Base-by-base conservation (phyloP, 257 asterid species). In the Solanum piurae region DNA sequence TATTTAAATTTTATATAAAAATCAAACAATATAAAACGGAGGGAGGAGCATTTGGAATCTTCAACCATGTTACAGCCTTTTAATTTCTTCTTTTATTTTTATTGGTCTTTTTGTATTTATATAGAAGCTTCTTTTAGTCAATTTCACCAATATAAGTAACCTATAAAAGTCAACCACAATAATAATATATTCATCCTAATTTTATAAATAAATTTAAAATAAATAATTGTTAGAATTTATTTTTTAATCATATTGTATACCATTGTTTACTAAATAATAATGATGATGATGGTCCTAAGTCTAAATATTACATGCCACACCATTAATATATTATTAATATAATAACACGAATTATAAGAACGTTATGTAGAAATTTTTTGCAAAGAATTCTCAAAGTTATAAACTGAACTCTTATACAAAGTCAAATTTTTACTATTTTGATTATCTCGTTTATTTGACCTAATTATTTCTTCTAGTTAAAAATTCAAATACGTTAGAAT, bases 231-330 rank as follows among this genome's bases (percentile, higher is more conserved):
- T 52, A 52, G 5, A 52, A 16, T 52, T 52, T 52, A 16, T 20
- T 2, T 52, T 11, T 44, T 18, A 0, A 12, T 12, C 62, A 52
- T 4, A 23, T 10, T n/a, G 14, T 62, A 62, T 62, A 23, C 69
- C 5, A 60, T 23, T 1, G 69, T 23, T 23, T 21, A 60, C 29
- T 36, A 83, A 4, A 37, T 68, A 23, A 12, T 27, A 69, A 64
- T 40, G 9, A 40, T 40, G 1, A 38, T 38, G 4, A 25, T 6
- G 34, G 18, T 23, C 71, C 18, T 1, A 4, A 14, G 40, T 69
- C 12, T 71, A 91, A 94, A 89, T 87, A 62, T 49, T 49, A 13
- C 31, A 62, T 82, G 83, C 88, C 40, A 71, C 40, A 71, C 9
- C 10, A 71, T 31, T 71, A 14, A 1, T 31, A 1, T 69, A 33